Base-by-base conservation (phyloP, 805 yeast species). In the Nematodospora valgi region DNA sequence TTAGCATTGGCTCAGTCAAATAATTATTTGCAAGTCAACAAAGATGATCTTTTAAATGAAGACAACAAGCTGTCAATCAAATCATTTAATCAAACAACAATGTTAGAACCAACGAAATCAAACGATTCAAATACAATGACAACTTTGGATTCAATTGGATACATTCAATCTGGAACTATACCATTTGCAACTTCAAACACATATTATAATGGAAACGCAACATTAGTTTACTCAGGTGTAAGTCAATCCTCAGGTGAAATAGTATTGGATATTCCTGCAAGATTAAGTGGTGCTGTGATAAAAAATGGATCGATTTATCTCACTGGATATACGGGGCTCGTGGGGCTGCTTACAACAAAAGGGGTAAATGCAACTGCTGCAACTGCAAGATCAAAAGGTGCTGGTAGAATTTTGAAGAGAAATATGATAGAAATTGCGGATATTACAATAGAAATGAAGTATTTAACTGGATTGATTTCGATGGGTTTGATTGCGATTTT, bases 1-100 rank as follows among this genome's bases (percentile, higher is more conserved):
- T 50, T 82, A 18, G 93, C 82, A 0, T 32, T 83, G 32, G 85
- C 78, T 1, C 69, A 70, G 30, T 65, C 80, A 3, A 62, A 64
- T 36, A 40, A 37, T 8, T 35, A 43, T 16, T 17, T 54, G 10
- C 34, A 37, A 7, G 30, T 44, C 4, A 29, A 30, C 16, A 19
- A 30, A 14, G 28, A 27, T 3, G 32, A 5, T 22, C n/a, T n/a
- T n/a, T n/a, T n/a, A n/a, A n/a, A n/a, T n/a, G n/a, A n/a, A n/a
- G n/a, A n/a, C n/a, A n/a, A 13, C 14, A 7, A 22, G 24, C 12
- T 30, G n/a, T 30, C 25, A 14, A 7, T 9, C 6, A 8, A 18
- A 4, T 14, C 26, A 7, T 8, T 6, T 13, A 30, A 20, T 21
- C 19, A 13, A 12, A 6, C 17, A 18, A 15, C 13, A 23, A 4